phyloP scores from a whole-genome alignment of 164 flowering plant genomes.

The Euptelea pleiosperma region DNA sequence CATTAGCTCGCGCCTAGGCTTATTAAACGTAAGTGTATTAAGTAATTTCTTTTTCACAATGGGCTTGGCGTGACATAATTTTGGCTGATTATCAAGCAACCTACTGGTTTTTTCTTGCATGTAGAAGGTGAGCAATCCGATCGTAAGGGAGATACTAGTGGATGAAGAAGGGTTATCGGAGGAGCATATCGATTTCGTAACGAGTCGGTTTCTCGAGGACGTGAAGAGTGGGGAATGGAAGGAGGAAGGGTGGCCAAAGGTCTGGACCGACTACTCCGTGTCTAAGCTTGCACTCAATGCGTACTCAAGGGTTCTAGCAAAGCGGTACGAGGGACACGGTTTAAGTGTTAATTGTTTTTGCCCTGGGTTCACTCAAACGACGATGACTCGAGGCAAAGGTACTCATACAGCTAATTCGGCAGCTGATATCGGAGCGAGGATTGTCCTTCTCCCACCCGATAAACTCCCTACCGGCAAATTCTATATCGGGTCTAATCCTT shows the following conservation, averaged over 20 bases:
- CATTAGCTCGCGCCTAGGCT: slow-evolving; percentile 78
- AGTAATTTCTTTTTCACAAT: no score
- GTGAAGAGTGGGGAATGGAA: slow-evolving; percentile 67
- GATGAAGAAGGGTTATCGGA: slow-evolving; percentile 54
- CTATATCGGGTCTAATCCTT: slow-evolving; percentile 25
- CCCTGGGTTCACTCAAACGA: slow-evolving; percentile 86
- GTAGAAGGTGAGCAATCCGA: slow-evolving; percentile 67
- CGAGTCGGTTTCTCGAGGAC: slow-evolving; percentile 39
- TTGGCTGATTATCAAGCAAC: no score
- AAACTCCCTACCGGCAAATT: slow-evolving; percentile 61
- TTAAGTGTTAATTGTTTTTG: slow-evolving; percentile 74
- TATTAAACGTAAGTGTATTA: slow-evolving; percentile 45
- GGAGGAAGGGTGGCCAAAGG: slow-evolving; percentile 72
- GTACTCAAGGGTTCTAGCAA: slow-evolving; percentile 58
- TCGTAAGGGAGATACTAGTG: slow-evolving; percentile 33
- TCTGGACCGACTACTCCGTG: slow-evolving; percentile 87
- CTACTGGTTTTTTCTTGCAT: neutral
- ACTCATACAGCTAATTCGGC: slow-evolving; percentile 52
- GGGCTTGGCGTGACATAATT: no score
- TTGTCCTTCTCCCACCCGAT: slow-evolving; percentile 52
- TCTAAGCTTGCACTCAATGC: slow-evolving; percentile 86
- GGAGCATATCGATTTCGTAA: slow-evolving; percentile 40
- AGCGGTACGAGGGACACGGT: slow-evolving; percentile 27
- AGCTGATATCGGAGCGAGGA: slow-evolving; percentile 38
- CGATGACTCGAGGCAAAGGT: slow-evolving; percentile 77